A percentile compares a stretch with the other conserved stretches of the same genome.
phyloP scores from a whole-genome alignment of 2,329 filamentous ascomycete genomes.

The Claviceps sp. region DNA sequence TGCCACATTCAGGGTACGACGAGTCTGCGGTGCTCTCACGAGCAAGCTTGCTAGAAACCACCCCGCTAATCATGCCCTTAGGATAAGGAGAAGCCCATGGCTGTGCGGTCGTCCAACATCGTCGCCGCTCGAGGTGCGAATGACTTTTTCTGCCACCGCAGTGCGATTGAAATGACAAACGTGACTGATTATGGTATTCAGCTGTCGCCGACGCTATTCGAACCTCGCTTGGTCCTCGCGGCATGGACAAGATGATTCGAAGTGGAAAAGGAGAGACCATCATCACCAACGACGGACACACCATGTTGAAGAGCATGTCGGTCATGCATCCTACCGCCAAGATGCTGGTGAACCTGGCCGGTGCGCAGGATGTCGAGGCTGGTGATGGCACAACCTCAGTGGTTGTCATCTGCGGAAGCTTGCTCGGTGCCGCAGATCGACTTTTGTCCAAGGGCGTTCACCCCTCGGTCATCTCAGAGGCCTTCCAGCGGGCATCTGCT shows the following conservation, averaged over 20 bases:
- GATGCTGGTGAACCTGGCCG: conserved; percentile 95
- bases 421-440: conserved; percentile 85
- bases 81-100: conserved; percentile 97
- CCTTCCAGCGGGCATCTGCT: conserved; percentile 87
- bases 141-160: background rate
- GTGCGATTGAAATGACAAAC: background rate
- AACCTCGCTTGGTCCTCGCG: conserved; percentile 88
- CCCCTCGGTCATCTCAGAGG: conserved; percentile 92
- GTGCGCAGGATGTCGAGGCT: conserved; percentile 95
- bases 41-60: conserved; percentile 17
- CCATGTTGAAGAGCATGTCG: conserved; percentile 97
- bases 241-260: conserved; percentile 99
- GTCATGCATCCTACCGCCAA: conserved; percentile 99
- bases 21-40: conserved; percentile 13
- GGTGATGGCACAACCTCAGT: conserved; percentile 97
- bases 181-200: conserved; percentile 20
- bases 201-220: conserved; percentile 95
- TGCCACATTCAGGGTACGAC: conserved; percentile 43
- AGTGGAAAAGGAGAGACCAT: conserved; percentile 93
- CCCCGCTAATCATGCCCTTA: conserved; percentile 27
- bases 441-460: conserved; percentile 89
- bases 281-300: conserved; percentile 99
- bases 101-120: conserved; percentile 92
- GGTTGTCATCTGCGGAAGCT: conserved; percentile 90
- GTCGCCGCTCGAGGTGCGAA: conserved; percentile 79